Evolutionary conservation across 169 alveolate species (phyloP).

Genomic region (Eimeria acervulina): DNA sequence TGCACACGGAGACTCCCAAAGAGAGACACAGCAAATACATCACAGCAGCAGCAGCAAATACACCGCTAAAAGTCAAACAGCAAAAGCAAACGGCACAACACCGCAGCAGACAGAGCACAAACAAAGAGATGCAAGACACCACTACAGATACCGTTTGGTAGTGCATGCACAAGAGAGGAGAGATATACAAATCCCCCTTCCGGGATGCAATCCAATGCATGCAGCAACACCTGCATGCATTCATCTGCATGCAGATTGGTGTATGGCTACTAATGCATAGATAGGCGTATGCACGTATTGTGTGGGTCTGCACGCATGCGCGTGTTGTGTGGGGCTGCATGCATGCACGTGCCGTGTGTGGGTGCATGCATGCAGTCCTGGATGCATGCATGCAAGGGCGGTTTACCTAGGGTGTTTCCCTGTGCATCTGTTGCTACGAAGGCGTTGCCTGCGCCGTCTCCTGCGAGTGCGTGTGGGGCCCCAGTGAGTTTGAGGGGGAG

Average conservation of each 20-base stretch:
- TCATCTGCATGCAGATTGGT: too few relatives aligned
- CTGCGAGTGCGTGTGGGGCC: constrained; percentile 23
- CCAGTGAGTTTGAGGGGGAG: background rate
- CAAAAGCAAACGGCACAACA: background rate
- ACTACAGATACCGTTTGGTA: background rate
- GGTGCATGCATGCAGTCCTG: background rate
- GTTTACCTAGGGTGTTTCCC: constrained; percentile 4
- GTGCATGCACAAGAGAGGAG: background rate
- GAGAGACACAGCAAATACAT: background rate
- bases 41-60: too few relatives aligned
- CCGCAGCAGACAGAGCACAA: background rate
- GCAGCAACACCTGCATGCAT: too few relatives aligned
- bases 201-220: too few relatives aligned
- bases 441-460: constrained; percentile 25
- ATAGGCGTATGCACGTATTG: too few relatives aligned
- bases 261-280: too few relatives aligned
- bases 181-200: background rate
- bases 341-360: background rate
- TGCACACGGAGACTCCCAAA: background rate
- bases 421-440: background rate
- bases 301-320: too few relatives aligned
- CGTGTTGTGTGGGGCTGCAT: background rate
- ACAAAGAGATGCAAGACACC: background rate
- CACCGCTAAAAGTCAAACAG: too few relatives aligned
- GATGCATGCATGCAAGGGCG: background rate